phyloP scores from a whole-genome alignment of 148 eudicot genomes.

The Rhododendron williamsianum region DNA sequence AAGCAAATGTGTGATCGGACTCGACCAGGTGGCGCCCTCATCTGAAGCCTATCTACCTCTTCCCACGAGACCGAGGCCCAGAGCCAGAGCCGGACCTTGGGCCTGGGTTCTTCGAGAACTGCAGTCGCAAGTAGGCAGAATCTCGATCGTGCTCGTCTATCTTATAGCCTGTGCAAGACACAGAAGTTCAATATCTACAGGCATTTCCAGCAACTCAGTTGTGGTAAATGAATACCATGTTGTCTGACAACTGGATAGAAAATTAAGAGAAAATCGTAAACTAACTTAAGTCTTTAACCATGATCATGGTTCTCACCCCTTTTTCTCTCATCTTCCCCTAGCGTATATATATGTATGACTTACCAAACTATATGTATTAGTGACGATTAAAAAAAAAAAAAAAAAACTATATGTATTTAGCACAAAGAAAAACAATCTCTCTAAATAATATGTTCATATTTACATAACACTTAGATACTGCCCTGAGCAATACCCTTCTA shows the following conservation, averaged over 20 bases:
- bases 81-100: conserved; percentile 39
- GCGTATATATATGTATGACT: neutral
- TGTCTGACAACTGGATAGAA: neutral
- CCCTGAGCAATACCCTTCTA: neutral
- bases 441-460: neutral
- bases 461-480: neutral
- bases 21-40: conserved; percentile 3
- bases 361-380: neutral
- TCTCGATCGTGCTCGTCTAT: conserved; percentile 68
- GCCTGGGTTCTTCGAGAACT: conserved; percentile 68
- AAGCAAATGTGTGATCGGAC: neutral
- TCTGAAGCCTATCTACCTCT: conserved; percentile 27
- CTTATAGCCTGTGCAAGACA: conserved; percentile 45
- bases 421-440: neutral
- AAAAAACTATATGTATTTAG: neutral
- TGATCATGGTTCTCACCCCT: neutral
- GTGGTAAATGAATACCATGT: neutral
- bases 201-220: neutral
- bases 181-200: conserved; percentile 11
- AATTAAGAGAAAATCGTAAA: neutral
- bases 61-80: conserved; percentile 44
- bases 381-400: too few species aligned
- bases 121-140: conserved; percentile 54
- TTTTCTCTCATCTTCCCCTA: neutral
- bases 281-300: neutral